Percentiles rank a stretch among this genome's conserved stretches.
Conservation (phyloP, 495 filamentous ascomycete genomes). For the Lophiostoma macrostomum region DNA sequence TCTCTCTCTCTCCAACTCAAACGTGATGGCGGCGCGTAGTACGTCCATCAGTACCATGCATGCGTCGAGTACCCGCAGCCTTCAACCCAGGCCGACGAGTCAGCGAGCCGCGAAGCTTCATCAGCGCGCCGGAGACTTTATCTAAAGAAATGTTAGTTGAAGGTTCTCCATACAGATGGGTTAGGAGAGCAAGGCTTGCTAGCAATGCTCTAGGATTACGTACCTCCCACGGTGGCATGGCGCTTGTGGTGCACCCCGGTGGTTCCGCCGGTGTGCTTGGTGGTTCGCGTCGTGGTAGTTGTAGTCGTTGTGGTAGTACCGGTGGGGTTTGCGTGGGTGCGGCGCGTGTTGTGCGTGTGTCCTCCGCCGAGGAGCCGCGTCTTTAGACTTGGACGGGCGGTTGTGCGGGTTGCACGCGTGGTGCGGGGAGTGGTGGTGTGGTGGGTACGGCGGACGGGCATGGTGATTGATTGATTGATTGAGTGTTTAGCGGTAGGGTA, state of each 20-base stretch:
- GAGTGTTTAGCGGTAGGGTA: slow-evolving; percentile 7
- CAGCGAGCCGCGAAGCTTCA: slow-evolving; percentile 62
- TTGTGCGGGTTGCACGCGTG: slow-evolving; percentile 28
- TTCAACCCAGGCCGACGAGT: slow-evolving; percentile 62
- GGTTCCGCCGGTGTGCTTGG: slow-evolving; percentile 20
- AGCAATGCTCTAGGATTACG: too few species aligned
- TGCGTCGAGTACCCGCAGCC: slow-evolving; percentile 68
- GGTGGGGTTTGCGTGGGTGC: slow-evolving; percentile 35
- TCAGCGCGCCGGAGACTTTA: slow-evolving; percentile 65
- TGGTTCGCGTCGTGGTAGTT: slow-evolving; percentile 36
- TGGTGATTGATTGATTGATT: slow-evolving; percentile 8
- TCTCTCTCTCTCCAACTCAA: too few species aligned
- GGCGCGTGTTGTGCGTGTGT: too few species aligned
- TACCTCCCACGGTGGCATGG: slow-evolving; percentile 54
- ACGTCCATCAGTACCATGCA: slow-evolving; percentile 70
- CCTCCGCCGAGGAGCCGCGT: slow-evolving; percentile 31
- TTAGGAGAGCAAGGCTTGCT: too few species aligned
- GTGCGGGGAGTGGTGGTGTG: slow-evolving; percentile 19
- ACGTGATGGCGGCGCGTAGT: slow-evolving; percentile 30
- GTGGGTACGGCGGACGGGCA: slow-evolving; percentile 21
- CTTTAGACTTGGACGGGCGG: slow-evolving; percentile 34
- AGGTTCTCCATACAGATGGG: too few species aligned
- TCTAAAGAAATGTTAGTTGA: too few species aligned
- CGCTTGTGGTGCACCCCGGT: slow-evolving; percentile 48
- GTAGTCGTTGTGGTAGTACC: slow-evolving; percentile 43